A percentile compares a stretch with the other conserved stretches of the same genome.
These are phyloP conservation scores for Pseudozyma sp. DNA, from an alignment of 1,284 basidiomycete genomes.

Conservation along the genomic window DNA sequence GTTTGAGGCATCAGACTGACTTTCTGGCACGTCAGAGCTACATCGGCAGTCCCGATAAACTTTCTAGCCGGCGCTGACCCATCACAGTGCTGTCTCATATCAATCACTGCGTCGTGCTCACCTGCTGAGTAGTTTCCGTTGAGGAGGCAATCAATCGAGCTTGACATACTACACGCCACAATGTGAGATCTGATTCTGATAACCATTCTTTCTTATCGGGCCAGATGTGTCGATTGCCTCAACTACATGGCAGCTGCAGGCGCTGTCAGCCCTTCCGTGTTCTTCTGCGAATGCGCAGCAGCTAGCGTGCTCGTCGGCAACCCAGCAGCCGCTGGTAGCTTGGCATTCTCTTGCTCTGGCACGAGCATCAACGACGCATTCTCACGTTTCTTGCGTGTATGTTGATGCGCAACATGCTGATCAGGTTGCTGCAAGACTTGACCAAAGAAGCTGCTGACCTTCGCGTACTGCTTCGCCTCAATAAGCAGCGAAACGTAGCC, in stretches of 20 bases:
- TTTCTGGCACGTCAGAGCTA: no score
- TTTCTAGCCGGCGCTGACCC: no score
- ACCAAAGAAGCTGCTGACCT: conserved; percentile 29
- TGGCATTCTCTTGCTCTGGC: background rate
- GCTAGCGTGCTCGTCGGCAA: conserved; percentile 19
- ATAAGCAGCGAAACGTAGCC: conserved; percentile 37
- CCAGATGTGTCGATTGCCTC: no score
- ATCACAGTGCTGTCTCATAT: no score
- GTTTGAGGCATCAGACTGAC: no score
- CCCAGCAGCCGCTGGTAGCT: conserved; percentile 6
- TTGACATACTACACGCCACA: no score
- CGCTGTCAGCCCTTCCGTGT: conserved; percentile 13
- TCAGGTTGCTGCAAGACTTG: conserved; percentile 14
- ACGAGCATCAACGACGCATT: conserved; percentile 19
- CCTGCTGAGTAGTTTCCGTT: no score
- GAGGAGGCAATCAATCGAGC: no score
- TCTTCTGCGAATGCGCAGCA: conserved; percentile 23
- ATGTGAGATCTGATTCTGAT: no score
- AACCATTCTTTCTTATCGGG: no score
- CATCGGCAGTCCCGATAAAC: no score
- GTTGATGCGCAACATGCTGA: conserved; percentile 23
- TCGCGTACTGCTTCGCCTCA: conserved; percentile 4
- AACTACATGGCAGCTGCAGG: conserved; percentile 26
- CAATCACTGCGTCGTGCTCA: no score
- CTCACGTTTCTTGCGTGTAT: conserved; percentile 25